These are phyloP conservation scores for Apophysomyces trapeziformis DNA, from an alignment of 371 early-diverging fungal species.

Conservation along the genomic window DNA sequence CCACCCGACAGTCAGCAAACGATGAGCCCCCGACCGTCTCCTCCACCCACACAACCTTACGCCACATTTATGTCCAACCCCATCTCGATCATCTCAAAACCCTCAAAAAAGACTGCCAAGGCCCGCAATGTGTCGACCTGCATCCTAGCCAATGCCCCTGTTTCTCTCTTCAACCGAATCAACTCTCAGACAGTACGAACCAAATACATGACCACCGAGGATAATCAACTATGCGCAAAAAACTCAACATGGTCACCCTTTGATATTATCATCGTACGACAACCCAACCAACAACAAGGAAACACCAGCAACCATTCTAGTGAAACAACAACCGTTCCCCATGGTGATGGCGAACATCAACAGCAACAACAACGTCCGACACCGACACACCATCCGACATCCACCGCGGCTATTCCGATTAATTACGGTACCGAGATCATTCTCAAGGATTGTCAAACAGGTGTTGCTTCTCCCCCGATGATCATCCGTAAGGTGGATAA, in stretches of 20 bases:
- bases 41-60: conserved; percentile 33
- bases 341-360: no score
- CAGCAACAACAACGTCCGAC: conserved; percentile 18
- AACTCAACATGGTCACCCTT: conserved; percentile 81
- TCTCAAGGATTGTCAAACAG: conserved; percentile 67
- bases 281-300: conserved; percentile 37
- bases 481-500: conserved; percentile 83
- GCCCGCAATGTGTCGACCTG: conserved; percentile 77
- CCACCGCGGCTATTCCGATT: conserved; percentile 46
- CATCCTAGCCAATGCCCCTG: conserved; percentile 69
- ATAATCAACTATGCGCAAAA: conserved; percentile 68
- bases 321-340: no score
- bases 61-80: conserved; percentile 73
- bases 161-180: conserved; percentile 79
- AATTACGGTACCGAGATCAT: conserved; percentile 78
- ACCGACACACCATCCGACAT: conserved; percentile 14
- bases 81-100: conserved; percentile 84
- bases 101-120: conserved; percentile 84
- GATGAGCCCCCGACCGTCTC: conserved; percentile 12
- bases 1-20: conserved; percentile 10
- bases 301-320: not conserved
- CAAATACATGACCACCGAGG: conserved; percentile 72
- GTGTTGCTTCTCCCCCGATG: conserved; percentile 68
- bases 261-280: conserved; percentile 64
- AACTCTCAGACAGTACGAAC: conserved; percentile 88